Percentiles rank a stretch among this genome's conserved stretches.
Conservation (phyloP, 208 protist species). For the Naegleria lovaniensis region DNA sequence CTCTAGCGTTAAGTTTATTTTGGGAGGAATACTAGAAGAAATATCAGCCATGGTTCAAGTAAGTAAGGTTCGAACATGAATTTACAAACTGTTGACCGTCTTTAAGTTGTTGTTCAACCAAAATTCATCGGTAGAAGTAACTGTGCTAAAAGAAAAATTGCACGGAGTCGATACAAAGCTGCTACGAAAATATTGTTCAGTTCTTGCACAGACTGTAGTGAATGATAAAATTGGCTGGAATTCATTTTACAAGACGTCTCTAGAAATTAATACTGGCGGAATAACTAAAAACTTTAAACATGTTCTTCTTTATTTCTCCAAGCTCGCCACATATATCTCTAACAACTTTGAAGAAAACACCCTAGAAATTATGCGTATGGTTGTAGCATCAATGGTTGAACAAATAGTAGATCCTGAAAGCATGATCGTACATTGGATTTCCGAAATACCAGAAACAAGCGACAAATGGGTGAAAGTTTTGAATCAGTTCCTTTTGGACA, state of each 20-base stretch:
- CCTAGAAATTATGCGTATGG: too few species aligned
- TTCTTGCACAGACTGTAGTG: not conserved
- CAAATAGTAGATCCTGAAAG: too few species aligned
- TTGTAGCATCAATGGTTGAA: too few species aligned
- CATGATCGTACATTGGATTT: too few species aligned
- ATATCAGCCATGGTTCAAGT: not conserved
- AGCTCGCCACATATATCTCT: too few species aligned
- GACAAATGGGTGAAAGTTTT: not conserved
- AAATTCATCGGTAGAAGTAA: not conserved
- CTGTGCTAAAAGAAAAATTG: not conserved
- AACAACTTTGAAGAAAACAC: too few species aligned
- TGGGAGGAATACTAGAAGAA: not conserved
- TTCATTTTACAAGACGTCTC: not conserved
- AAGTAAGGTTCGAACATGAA: not conserved
- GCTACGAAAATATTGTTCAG: not conserved
- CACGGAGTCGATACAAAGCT: not conserved
- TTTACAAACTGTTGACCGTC: not conserved
- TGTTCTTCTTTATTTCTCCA: too few species aligned
- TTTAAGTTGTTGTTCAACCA: not conserved
- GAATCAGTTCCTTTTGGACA: not conserved
- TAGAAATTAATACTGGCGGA: too few species aligned
- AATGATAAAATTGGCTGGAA: not conserved
- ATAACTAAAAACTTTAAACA: too few species aligned
- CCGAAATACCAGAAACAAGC: too few species aligned
- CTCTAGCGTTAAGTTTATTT: not conserved